Percentiles rank a stretch among this genome's conserved stretches.
Conservation (phyloP, 73 alveolate genomes). For the Paramecium primaurelia region DNA sequence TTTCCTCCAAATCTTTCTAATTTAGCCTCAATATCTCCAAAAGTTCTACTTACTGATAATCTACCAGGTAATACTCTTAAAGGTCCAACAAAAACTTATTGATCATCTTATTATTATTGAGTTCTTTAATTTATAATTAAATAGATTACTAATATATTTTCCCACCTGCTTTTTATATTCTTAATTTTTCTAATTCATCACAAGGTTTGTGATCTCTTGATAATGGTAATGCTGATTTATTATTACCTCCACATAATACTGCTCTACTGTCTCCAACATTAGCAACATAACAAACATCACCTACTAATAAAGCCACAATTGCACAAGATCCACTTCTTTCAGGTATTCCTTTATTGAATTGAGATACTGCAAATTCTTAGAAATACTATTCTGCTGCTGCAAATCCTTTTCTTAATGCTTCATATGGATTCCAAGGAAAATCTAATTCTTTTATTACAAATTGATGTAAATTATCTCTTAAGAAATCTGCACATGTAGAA, state of each 20-base stretch:
- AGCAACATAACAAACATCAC: conserved; percentile 90
- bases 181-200: conserved; percentile 88
- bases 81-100: conserved; percentile 80
- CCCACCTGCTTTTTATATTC: conserved; percentile 96
- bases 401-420: conserved; percentile 94
- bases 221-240: conserved; percentile 78
- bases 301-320: conserved; percentile 85
- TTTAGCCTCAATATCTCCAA: conserved; percentile 98
- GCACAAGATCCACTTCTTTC: conserved; percentile 98
- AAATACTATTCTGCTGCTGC: conserved; percentile 88
- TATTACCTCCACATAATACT: conserved; percentile 86
- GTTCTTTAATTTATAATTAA: background rate
- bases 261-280: conserved; percentile 98
- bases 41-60: conserved; percentile 88
- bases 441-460: conserved; percentile 84
- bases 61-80: conserved; percentile 98
- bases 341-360: conserved; percentile 44
- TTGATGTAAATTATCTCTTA: conserved; percentile 95
- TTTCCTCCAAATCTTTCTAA: conserved; percentile 91
- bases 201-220: conserved; percentile 97
- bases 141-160: conserved; percentile 73
- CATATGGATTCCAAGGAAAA: conserved; percentile 95
- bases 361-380: conserved; percentile 67
- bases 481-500: conserved; percentile 89
- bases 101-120: background rate